Evolutionary conservation across 805 yeast genomes (phyloP), one percentile per base, ranked within the genome.

Genomic region (Ogataea haglerorum): DNA sequence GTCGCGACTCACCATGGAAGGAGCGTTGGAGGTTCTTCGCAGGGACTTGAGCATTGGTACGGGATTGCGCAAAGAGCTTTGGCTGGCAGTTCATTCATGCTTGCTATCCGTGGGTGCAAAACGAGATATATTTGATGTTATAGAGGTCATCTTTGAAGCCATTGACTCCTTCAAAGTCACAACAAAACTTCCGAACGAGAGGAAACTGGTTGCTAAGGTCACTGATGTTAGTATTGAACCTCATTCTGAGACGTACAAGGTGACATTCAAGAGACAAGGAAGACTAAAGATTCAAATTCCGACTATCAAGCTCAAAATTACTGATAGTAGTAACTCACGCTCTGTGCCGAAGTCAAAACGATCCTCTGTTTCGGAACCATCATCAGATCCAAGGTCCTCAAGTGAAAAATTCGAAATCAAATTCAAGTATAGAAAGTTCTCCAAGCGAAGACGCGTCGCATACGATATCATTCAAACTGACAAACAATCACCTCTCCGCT

Each of bases 81-180:
- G 96, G 96, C 69, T 73, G 31, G 69, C 80, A 8, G 58, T 89
- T 7, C 84, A 81, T 51, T 70, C 84, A 0, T 78, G 84, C 2
- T 58, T 81, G 18, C 45, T 82, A 14, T 73, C 84, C 10, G 62
- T 86, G 2, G 64, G 74, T 30, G 80, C 80, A 24, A 77, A 80
- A 48, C 70, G 90, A 42, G 60, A 72, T 25, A 53, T 91, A 7
- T 80, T 85, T 49, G 84, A 79, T 43, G 54, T 86, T 3, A 69
- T 85, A 38, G 77, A 78, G 30, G 73, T 91, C 7, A 61, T 91
- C 19, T 85, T 78, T 52, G 73, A 73, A 28, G 76, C 89, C 6
- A 62, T 66, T 22, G 81, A 84, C 47, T 69, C 77, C 2, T 72
- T 81, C 32, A 55, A 74, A n/a, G 88, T 88, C 2, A 72, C 65